Evolutionary conservation across 2,329 filamentous ascomycete genomes (phyloP).

Genomic region (Ilyonectria robusta): DNA sequence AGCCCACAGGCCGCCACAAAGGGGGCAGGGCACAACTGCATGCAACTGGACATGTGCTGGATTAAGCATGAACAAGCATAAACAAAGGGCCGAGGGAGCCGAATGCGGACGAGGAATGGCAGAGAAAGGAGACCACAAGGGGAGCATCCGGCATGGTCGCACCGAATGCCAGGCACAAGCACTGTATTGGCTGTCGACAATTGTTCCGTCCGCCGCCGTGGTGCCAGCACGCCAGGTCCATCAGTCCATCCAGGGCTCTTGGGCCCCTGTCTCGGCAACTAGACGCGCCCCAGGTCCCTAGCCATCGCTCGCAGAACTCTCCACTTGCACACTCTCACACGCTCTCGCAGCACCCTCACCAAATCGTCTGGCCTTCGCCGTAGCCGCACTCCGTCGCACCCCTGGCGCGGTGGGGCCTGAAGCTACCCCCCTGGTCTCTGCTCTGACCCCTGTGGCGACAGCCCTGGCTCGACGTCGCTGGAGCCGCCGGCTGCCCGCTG

Average conservation of each 20-base stretch:
- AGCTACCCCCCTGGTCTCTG: slow-evolving; percentile 26
- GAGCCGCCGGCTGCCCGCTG: slow-evolving; percentile 37
- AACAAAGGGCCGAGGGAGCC: slow-evolving; percentile 38
- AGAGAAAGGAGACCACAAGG: slow-evolving; percentile 31
- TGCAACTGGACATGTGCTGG: slow-evolving; percentile 30
- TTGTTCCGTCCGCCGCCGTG: slow-evolving; percentile 36
- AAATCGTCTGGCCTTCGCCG: slow-evolving; percentile 36
- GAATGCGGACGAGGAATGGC: slow-evolving; percentile 33
- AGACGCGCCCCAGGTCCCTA: slow-evolving; percentile 33
- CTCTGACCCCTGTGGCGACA: slow-evolving; percentile 20
- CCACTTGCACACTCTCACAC: too few relatives aligned
- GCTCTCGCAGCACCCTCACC: slow-evolving; percentile 19
- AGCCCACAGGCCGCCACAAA: slow-evolving; percentile 12
- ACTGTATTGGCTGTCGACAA: slow-evolving; percentile 41
- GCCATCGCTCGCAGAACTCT: background rate
- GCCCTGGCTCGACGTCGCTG: slow-evolving; percentile 36
- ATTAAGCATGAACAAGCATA: slow-evolving; percentile 41
- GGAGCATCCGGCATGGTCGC: background rate
- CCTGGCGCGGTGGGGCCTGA: slow-evolving; percentile 34
- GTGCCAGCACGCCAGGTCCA: slow-evolving; percentile 37
- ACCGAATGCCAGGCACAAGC: slow-evolving; percentile 38
- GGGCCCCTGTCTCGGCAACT: slow-evolving; percentile 36
- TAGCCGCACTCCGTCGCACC: slow-evolving; percentile 32
- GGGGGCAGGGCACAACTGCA: slow-evolving; percentile 28
- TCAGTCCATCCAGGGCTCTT: slow-evolving; percentile 42